A percentile compares a stretch with the other conserved stretches of the same genome.
These are phyloP conservation scores for Apocynum venetum DNA, from an alignment of 257 asterid species.

Conservation along the genomic window DNA sequence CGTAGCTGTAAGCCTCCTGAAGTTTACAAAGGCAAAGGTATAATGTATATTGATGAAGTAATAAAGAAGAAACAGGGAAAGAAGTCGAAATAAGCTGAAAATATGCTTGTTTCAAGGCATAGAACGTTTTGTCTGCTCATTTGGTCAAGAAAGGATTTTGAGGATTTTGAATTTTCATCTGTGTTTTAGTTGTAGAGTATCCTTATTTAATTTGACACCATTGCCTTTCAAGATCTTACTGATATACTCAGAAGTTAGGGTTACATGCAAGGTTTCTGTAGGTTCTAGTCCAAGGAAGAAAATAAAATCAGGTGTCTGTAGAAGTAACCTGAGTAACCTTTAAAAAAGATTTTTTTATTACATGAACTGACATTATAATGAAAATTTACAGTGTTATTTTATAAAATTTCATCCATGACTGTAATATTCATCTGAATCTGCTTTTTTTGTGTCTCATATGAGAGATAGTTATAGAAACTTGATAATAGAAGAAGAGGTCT, in stretches of 20 bases:
- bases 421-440: too few relatives aligned
- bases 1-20: slow-evolving; percentile 74
- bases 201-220: background rate
- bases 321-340: too few relatives aligned
- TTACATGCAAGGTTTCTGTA: too few relatives aligned
- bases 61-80: slow-evolving; percentile 69
- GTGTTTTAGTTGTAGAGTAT: background rate
- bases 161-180: background rate
- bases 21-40: slow-evolving; percentile 66
- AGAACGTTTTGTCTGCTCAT: background rate
- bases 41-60: slow-evolving; percentile 69
- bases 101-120: slow-evolving; percentile 7
- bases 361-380: too few relatives aligned
- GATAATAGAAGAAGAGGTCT: too few relatives aligned
- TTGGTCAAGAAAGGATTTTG: background rate
- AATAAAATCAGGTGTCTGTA: too few relatives aligned
- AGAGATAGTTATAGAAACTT: too few relatives aligned
- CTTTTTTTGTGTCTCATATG: too few relatives aligned
- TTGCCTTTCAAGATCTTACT: background rate
- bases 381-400: too few relatives aligned
- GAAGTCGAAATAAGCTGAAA: slow-evolving; percentile 42
- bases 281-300: too few relatives aligned
- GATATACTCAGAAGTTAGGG: background rate
- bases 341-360: too few relatives aligned
- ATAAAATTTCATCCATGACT: too few relatives aligned